Conservation (phyloP, 2,329 filamentous ascomycete species). For the Cryphonectria naterciae region DNA sequence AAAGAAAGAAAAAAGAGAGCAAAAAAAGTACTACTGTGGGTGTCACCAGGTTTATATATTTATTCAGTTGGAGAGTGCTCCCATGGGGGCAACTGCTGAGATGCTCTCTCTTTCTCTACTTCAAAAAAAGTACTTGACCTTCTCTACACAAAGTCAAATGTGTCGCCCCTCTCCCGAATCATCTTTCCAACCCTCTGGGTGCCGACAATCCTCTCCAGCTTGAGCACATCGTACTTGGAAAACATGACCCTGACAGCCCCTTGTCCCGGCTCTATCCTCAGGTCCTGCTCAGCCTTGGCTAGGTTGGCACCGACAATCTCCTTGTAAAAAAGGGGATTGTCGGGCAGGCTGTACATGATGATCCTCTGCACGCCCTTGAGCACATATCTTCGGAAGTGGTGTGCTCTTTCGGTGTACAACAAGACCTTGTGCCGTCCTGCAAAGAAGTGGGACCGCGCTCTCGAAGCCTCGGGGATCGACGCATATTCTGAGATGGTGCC, state of each 20-base stretch:
- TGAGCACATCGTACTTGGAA: conserved; percentile 86
- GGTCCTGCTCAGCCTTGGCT: conserved; percentile 60
- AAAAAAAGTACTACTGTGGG: neutral
- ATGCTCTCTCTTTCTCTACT: neutral
- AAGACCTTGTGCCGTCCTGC: conserved; percentile 80
- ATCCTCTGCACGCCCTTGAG: conserved; percentile 80
- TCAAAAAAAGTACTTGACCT: conserved; percentile 15
- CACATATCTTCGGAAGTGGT: conserved; percentile 90
- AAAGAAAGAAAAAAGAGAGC: neutral
- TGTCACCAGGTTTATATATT: neutral
- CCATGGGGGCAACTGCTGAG: neutral
- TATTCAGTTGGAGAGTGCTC: neutral
- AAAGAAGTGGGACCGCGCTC: conserved; percentile 86
- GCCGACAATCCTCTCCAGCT: conserved; percentile 86
- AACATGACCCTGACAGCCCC: conserved; percentile 71
- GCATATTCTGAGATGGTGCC: conserved; percentile 90
- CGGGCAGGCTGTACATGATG: conserved; percentile 88
- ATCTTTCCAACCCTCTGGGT: conserved; percentile 80
- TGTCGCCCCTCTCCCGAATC: conserved; percentile 82
- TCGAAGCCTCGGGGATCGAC: conserved; percentile 74
- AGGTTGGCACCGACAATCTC: conserved; percentile 75
- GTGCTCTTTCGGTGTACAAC: conserved; percentile 92
- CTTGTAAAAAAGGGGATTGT: conserved; percentile 81
- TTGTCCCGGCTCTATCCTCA: conserved; percentile 59
- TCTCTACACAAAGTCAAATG: conserved; percentile 88